phyloP scores from a whole-genome alignment of 148 eudicot genomes.

The Diospyros lotus region DNA sequence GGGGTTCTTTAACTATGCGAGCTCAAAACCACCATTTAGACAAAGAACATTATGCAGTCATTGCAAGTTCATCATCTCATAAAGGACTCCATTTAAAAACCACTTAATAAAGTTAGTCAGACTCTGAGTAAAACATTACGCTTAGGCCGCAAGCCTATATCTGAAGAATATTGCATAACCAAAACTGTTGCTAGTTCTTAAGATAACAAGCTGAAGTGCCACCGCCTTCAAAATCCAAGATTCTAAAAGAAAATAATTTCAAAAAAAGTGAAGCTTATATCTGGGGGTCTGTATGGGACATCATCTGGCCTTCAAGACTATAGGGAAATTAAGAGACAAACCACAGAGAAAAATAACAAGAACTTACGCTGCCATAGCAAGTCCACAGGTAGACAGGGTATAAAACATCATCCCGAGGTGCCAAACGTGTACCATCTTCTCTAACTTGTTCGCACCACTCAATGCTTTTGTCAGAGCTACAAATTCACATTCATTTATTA shows the following conservation, averaged over 20 bases:
- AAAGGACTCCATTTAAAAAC: too few relatives aligned
- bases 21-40: too few relatives aligned
- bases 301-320: not conserved
- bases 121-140: too few relatives aligned
- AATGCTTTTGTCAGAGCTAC: constrained; percentile 70
- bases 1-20: too few relatives aligned
- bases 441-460: constrained; percentile 72
- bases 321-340: not conserved
- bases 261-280: not conserved
- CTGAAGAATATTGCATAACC: not conserved
- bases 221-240: not conserved
- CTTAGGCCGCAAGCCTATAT: too few relatives aligned
- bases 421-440: constrained; percentile 78
- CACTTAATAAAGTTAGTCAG: too few relatives aligned
- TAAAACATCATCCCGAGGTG: constrained; percentile 85
- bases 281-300: not conserved
- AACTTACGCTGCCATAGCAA: constrained; percentile 79
- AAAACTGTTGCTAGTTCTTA: not conserved
- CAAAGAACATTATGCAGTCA: too few relatives aligned
- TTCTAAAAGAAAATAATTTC: not conserved
- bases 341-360: not conserved
- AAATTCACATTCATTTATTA: constrained; percentile 12
- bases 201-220: not conserved
- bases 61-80: too few relatives aligned
- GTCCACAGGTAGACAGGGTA: constrained; percentile 86